Percentiles rank a stretch among this genome's conserved stretches.
Evolutionary conservation across 1,139 yeast species (phyloP).

Genomic region (Citeromyces hawaiiensis): DNA sequence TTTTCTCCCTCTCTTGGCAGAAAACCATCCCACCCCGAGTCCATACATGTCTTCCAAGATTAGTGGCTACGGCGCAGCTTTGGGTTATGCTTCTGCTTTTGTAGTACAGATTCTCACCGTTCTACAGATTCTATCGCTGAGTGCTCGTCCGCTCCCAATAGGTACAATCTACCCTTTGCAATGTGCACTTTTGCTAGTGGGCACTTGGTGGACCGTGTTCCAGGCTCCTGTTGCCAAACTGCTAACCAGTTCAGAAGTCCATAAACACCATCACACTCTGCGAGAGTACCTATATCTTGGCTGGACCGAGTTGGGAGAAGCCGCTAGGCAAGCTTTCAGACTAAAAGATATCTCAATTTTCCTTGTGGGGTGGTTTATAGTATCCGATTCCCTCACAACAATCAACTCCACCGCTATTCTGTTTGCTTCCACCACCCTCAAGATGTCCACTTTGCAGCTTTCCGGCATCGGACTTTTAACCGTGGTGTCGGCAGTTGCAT

Average conservation of each 20-base stretch:
- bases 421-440: conserved; percentile 52
- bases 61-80: conserved; percentile 54
- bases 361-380: conserved; percentile 54
- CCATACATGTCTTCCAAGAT: conserved; percentile 26
- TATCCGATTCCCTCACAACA: conserved; percentile 59
- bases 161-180: conserved; percentile 21
- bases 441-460: conserved; percentile 49
- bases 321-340: conserved; percentile 40
- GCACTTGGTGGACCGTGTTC: conserved; percentile 60
- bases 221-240: conserved; percentile 40
- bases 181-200: conserved; percentile 42
- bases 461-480: conserved; percentile 49
- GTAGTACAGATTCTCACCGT: conserved; percentile 46
- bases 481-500: conserved; percentile 47
- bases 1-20: conserved; percentile 41
- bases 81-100: conserved; percentile 52
- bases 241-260: conserved; percentile 19
- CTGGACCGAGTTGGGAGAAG: conserved; percentile 38
- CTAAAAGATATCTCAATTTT: conserved; percentile 48
- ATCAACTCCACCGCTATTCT: conserved; percentile 63
- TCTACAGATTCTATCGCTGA: conserved; percentile 22
- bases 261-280: conserved; percentile 6
- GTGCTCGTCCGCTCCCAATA: conserved; percentile 22
- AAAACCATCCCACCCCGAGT: conserved; percentile 18
- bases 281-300: conserved; percentile 33